phyloP scores from a whole-genome alignment of 2,329 filamentous ascomycete species.

The Sphaerulina vaccinii region DNA sequence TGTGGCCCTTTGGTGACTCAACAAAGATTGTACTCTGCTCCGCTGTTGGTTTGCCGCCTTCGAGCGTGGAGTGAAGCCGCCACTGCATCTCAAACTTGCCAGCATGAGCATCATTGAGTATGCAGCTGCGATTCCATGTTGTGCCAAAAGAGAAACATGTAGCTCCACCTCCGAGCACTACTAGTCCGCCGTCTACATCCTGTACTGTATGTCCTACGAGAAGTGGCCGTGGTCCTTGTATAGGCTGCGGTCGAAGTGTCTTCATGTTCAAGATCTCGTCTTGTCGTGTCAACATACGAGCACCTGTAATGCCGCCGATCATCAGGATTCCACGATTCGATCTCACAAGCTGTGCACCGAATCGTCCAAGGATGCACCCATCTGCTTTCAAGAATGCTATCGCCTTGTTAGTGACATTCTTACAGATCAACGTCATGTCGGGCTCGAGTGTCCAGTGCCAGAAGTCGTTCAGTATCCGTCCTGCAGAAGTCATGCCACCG shows the following conservation, averaged over 20 bases:
- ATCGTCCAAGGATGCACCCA: constrained; percentile 40
- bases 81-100: constrained; percentile 30
- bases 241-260: constrained; percentile 31
- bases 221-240: constrained; percentile 57
- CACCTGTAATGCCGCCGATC: constrained; percentile 53
- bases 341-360: constrained; percentile 53
- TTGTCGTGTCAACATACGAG: constrained; percentile 45
- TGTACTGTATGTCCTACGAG: constrained; percentile 67
- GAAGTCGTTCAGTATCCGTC: constrained; percentile 60
- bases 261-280: constrained; percentile 54
- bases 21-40: constrained; percentile 19
- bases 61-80: constrained; percentile 29
- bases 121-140: constrained; percentile 69
- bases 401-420: constrained; percentile 29
- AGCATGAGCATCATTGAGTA: constrained; percentile 30
- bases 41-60: constrained; percentile 22
- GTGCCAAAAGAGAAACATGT: constrained; percentile 90
- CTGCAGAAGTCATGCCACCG: constrained; percentile 69
- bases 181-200: constrained; percentile 49
- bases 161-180: constrained; percentile 75
- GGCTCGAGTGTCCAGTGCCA: constrained; percentile 59
- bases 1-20: constrained; percentile 8
- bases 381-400: constrained; percentile 29
- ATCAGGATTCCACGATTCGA: constrained; percentile 50
- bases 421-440: constrained; percentile 41